These are phyloP conservation scores for Emericellopsis terricola DNA, from an alignment of 495 filamentous ascomycete species.

Conservation along the genomic window DNA sequence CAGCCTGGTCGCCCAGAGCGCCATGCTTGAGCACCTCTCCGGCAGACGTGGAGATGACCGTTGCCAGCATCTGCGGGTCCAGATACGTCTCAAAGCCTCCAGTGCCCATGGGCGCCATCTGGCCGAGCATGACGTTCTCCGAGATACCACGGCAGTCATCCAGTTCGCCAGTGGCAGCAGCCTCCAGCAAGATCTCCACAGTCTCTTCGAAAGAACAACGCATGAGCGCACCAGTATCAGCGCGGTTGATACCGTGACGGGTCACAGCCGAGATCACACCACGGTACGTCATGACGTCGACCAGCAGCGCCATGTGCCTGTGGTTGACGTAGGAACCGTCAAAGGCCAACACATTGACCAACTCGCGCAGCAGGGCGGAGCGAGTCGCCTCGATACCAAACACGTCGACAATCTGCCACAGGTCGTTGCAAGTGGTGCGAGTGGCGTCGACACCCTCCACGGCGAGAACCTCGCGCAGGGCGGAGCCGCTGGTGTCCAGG, in stretches of 20 bases:
- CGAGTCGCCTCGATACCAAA: slow-evolving; percentile 94
- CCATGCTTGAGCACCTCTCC: slow-evolving; percentile 61
- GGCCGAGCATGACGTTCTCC: slow-evolving; percentile 96
- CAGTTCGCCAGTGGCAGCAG: slow-evolving; percentile 80
- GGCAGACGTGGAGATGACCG: slow-evolving; percentile 76
- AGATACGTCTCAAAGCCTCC: slow-evolving; percentile 84
- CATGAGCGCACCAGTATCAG: slow-evolving; percentile 96
- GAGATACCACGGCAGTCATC: slow-evolving; percentile 97
- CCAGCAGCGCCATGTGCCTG: slow-evolving; percentile 86
- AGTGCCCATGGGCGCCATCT: slow-evolving; percentile 90
- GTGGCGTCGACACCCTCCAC: slow-evolving; percentile 78
- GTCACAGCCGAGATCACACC: slow-evolving; percentile 90
- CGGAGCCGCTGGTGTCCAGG: slow-evolving; percentile 80
- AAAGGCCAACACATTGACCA: slow-evolving; percentile 82
- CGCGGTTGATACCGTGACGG: slow-evolving; percentile 94
- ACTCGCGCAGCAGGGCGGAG: slow-evolving; percentile 65
- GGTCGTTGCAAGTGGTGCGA: slow-evolving; percentile 88
- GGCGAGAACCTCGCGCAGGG: slow-evolving; percentile 62
- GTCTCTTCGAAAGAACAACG: slow-evolving; percentile 99
- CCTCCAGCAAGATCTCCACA: slow-evolving; percentile 92
- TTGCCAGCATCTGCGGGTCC: slow-evolving; percentile 88
- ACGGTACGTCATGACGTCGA: slow-evolving; percentile 94
- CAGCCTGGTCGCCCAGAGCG: slow-evolving; percentile 52
- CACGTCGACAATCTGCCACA: slow-evolving; percentile 80
- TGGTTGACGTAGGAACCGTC: slow-evolving; percentile 99